These are phyloP conservation scores for Aspergillus sp. DNA, from an alignment of 2,329 filamentous ascomycete genomes.

Conservation along the genomic window DNA sequence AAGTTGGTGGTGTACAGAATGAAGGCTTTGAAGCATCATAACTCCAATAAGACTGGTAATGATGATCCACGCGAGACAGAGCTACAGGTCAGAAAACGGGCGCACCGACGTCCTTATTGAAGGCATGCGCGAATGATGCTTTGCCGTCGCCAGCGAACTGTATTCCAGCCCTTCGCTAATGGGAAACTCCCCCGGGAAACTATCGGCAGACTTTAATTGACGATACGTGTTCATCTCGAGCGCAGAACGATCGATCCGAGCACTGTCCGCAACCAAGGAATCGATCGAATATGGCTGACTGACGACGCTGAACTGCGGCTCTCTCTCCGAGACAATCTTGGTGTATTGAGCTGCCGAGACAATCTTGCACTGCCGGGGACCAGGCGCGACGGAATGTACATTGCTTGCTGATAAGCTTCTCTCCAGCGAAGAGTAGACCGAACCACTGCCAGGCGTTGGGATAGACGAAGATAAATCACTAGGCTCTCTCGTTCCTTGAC, in stretches of 20 bases:
- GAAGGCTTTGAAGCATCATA: constrained; percentile 3
- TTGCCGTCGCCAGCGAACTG: constrained; percentile 26
- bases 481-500: neutral
- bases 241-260: constrained; percentile 9
- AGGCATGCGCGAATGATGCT: constrained; percentile 19
- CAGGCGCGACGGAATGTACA: constrained; percentile 8
- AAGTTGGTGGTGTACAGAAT: constrained; percentile 1
- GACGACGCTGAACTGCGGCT: constrained; percentile 8
- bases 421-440: constrained; percentile 21
- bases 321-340: constrained; percentile 12
- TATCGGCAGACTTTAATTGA: constrained; percentile 26
- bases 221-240: constrained; percentile 15
- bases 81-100: constrained; percentile 31
- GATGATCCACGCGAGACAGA: neutral
- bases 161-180: constrained; percentile 30
- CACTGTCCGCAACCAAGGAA: constrained; percentile 9
- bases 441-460: constrained; percentile 18
- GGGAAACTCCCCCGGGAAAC: constrained; percentile 33
- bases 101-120: constrained; percentile 26
- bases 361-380: constrained; percentile 8
- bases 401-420: constrained; percentile 12
- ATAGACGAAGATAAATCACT: neutral
- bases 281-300: constrained; percentile 16
- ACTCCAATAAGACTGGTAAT: neutral
- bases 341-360: constrained; percentile 16